These are phyloP conservation scores for Acorus gramineus DNA, from an alignment of 106 monocot genomes.

Conservation along the genomic window DNA sequence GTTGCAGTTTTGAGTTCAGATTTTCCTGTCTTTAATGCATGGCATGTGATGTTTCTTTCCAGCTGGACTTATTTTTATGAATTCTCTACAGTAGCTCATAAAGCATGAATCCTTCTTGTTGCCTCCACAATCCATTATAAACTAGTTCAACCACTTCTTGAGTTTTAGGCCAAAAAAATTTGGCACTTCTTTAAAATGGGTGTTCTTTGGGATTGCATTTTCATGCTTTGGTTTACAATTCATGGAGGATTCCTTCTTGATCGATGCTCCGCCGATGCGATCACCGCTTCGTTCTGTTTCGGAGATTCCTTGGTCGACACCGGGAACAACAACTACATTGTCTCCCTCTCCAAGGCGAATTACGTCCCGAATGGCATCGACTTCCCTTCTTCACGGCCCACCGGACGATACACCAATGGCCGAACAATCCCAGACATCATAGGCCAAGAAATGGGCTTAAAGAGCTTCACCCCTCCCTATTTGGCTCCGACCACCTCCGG, in stretches of 20 bases:
- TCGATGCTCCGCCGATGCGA: constrained; percentile 1
- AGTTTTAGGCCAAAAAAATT: no score
- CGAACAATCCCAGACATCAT: constrained; percentile 44
- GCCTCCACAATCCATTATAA: no score
- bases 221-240: constrained; percentile 1
- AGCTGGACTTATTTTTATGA: no score
- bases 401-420: constrained; percentile 57
- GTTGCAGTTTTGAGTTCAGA: no score
- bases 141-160: no score
- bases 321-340: constrained; percentile 60
- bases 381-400: constrained; percentile 22
- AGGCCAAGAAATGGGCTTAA: constrained; percentile 34
- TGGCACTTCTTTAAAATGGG: no score
- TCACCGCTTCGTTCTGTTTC: constrained; percentile 36
- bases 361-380: constrained; percentile 49
- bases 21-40: no score
- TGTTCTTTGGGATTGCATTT: neutral
- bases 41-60: no score
- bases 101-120: no score
- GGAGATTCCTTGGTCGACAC: constrained; percentile 60
- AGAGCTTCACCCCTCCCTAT: constrained; percentile 28
- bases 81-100: no score
- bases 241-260: neutral
- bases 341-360: constrained; percentile 40
- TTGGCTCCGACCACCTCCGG: constrained; percentile 36